Evolutionary conservation across 257 asterid species (phyloP).

Genomic region (Jasminum sambac): DNA sequence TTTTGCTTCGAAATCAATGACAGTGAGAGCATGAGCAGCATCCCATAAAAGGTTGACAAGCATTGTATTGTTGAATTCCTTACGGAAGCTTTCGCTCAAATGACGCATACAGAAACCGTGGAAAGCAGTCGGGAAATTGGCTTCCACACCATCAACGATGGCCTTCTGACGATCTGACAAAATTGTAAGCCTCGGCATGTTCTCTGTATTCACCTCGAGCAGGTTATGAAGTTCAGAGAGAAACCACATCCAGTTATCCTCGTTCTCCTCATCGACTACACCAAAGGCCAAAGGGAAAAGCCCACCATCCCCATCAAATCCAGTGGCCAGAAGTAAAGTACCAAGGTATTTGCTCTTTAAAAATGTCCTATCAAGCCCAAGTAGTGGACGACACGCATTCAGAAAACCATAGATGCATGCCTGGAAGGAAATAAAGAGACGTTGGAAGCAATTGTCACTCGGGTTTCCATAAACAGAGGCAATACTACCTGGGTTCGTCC

Average conservation of each 20-base stretch:
- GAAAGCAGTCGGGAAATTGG: conserved; percentile 90
- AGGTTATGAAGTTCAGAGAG: conserved; percentile 86
- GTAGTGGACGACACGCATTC: conserved; percentile 91
- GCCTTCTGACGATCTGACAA: conserved; percentile 87
- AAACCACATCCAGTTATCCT: conserved; percentile 98
- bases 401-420: conserved; percentile 87
- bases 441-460: conserved; percentile 77
- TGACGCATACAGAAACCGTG: conserved; percentile 95
- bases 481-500: conserved; percentile 88
- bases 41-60: conserved; percentile 89
- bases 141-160: conserved; percentile 79
- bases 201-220: conserved; percentile 86
- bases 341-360: conserved; percentile 89
- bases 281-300: conserved; percentile 94
- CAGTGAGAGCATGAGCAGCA: conserved; percentile 82
- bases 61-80: conserved; percentile 82
- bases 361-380: conserved; percentile 84
- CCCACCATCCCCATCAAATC: conserved; percentile 91
- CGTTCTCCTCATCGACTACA: conserved; percentile 90
- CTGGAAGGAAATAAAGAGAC: conserved; percentile 81
- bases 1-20: conserved; percentile 71
- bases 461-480: conserved; percentile 77
- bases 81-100: conserved; percentile 83
- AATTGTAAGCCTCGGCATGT: conserved; percentile 94
- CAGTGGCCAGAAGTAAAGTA: conserved; percentile 85